Evolutionary conservation across 257 asterid species (phyloP), one percentile per base, ranked within the genome.

Genomic region (Prunella vulgaris): DNA sequence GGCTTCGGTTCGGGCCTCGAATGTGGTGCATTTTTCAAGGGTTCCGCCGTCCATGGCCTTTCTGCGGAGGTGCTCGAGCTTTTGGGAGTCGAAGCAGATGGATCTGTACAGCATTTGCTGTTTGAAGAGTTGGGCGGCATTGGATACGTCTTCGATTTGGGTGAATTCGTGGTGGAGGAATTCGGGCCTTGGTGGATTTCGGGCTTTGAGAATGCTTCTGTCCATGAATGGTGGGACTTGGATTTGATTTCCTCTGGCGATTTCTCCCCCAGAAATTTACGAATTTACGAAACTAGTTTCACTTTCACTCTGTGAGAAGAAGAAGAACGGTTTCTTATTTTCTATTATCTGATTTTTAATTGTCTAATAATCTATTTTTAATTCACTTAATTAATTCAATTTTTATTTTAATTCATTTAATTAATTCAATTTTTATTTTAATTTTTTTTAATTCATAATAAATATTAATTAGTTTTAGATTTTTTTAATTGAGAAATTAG

Each of bases 221-320:
- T 93, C 98, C 85, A 80, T 84, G 76, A 86, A 85, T 42, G 98
- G 98, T 17, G 87, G 84, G 75, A 48, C 70, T 64, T 85, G 76
- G 13, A 88, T 65, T 0, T 82, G 62, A 25, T 81, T 38, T 18
- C 93, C 98, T 60, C 97, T 69, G 1, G 95, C 97, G 3, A 78
- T 78, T 71, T 93, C 88, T 5, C 97, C 95, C n/a, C 97, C 95
- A 93, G 2, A 86, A 73, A 42, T 93, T 93, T 22, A 90, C 95
- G 69, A 90, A 93, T 37, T 88, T n/a, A n/a, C n/a, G n/a, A n/a
- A n/a, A n/a, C n/a, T n/a, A n/a, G n/a, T n/a, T n/a, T n/a, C n/a
- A n/a, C n/a, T n/a, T n/a, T n/a, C n/a, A n/a, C n/a, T n/a, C n/a
- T n/a, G n/a, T n/a, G n/a, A n/a, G n/a, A n/a, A n/a, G n/a, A n/a